A percentile compares a stretch with the other conserved stretches of the same genome.
Evolutionary conservation across 2,329 filamentous ascomycete species (phyloP).

Genomic region (Colletotrichum musae): DNA sequence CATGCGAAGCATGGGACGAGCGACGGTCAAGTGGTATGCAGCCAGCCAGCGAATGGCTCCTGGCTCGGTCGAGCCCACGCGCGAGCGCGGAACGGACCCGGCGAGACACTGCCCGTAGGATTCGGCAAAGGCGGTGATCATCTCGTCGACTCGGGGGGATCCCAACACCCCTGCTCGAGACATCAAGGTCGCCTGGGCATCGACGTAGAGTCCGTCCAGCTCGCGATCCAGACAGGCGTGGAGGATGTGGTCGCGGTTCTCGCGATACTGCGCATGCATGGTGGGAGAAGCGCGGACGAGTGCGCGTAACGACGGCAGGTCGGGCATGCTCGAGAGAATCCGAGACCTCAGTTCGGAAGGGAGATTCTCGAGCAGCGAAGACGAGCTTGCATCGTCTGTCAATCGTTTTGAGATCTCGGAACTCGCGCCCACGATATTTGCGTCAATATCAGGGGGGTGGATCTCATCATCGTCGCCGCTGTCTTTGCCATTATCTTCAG

Average conservation of each 20-base stretch:
- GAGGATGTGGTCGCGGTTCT: slow-evolving; percentile 42
- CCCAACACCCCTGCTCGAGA: slow-evolving; percentile 39
- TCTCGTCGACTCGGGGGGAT: slow-evolving; percentile 25
- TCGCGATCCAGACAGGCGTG: slow-evolving; percentile 39
- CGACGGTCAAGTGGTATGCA: slow-evolving; percentile 3
- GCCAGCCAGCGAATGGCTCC: slow-evolving; percentile 11
- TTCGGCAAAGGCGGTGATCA: slow-evolving; percentile 23
- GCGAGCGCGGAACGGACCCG: background rate
- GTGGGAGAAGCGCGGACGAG: slow-evolving; percentile 43
- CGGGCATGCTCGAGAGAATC: slow-evolving; percentile 40
- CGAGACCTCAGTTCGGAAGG: slow-evolving; percentile 8
- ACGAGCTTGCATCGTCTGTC: background rate
- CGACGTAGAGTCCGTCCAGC: slow-evolving; percentile 41
- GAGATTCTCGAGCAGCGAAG: slow-evolving; percentile 2
- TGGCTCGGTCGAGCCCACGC: background rate
- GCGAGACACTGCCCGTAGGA: slow-evolving; percentile 25
- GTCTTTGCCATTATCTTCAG: too few species aligned
- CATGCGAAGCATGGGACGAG: background rate
- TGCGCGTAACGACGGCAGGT: slow-evolving; percentile 35
- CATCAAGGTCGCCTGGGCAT: slow-evolving; percentile 42
- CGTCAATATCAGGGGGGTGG: background rate
- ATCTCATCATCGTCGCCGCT: too few species aligned
- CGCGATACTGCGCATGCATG: slow-evolving; percentile 43
- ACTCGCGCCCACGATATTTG: background rate
- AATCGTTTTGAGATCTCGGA: background rate